A percentile compares a stretch with the other conserved stretches of the same genome.
These are phyloP conservation scores for Artemisia annua DNA, from an alignment of 129 eudicot species.

Conservation along the genomic window DNA sequence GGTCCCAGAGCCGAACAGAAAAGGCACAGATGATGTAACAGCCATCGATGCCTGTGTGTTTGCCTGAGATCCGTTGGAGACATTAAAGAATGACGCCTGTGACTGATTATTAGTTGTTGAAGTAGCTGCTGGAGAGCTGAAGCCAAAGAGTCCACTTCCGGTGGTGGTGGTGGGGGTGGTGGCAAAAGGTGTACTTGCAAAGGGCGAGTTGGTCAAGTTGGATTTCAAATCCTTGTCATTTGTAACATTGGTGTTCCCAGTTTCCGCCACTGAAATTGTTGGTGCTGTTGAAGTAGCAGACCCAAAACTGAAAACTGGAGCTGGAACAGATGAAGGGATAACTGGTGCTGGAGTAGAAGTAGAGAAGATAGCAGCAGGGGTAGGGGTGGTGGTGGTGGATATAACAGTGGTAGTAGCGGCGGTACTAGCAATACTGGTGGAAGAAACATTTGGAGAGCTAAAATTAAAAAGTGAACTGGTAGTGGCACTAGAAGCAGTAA, in stretches of 20 bases:
- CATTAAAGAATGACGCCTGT: not conserved
- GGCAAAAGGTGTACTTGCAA: constrained; percentile 37
- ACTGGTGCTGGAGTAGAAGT: constrained; percentile 28
- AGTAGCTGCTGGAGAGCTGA: constrained; percentile 20
- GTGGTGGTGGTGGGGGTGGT: constrained; percentile 18
- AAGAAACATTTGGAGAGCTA: constrained; percentile 25
- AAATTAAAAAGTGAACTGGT: constrained; percentile 21
- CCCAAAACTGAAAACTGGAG: constrained; percentile 43
- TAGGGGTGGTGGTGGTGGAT: constrained; percentile 25
- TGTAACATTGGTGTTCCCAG: constrained; percentile 26
- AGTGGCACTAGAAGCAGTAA: constrained; percentile 24
- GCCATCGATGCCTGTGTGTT: constrained; percentile 33
- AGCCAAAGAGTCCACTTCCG: constrained; percentile 21
- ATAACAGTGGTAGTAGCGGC: constrained; percentile 7
- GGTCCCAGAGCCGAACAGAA: constrained; percentile 33
- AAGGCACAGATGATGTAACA: constrained; percentile 34
- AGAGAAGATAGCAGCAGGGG: constrained; percentile 8
- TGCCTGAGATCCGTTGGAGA: no score
- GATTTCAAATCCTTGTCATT: constrained; percentile 27
- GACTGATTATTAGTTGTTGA: constrained; percentile 37
- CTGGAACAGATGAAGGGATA: constrained; percentile 21
- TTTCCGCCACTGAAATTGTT: constrained; percentile 28
- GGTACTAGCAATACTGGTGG: constrained; percentile 16
- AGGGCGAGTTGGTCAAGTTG: constrained; percentile 29
- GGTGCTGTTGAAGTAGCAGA: constrained; percentile 29